Conservation (phyloP, 108 stramenopile genomes). For the Cyclotella distinguenda region DNA sequence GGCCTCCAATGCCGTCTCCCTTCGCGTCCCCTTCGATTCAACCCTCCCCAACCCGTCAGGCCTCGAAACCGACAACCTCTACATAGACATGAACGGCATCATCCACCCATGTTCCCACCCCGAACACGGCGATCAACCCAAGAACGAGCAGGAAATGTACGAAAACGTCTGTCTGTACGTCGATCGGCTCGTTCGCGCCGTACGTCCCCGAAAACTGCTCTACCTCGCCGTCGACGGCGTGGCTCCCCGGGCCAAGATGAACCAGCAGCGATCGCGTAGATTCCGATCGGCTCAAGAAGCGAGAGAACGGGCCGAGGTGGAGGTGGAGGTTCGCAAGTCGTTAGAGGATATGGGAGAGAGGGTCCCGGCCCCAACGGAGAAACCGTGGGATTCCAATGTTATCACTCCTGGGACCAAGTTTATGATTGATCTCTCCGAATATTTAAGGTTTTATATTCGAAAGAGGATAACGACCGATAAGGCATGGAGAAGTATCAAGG, state of each 20-base stretch:
- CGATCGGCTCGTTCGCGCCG: constrained; percentile 80
- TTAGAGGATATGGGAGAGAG: constrained; percentile 70
- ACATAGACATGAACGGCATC: constrained; percentile 99
- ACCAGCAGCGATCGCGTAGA: constrained; percentile 94
- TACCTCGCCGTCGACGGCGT: constrained; percentile 97
- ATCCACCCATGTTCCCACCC: constrained; percentile 99
- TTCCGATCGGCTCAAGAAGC: constrained; percentile 97
- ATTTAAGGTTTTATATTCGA: constrained; percentile 87
- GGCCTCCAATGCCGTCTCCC: constrained; percentile 53
- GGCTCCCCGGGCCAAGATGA: constrained; percentile 99
- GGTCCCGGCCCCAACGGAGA: constrained; percentile 66
- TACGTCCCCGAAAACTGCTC: constrained; percentile 85
- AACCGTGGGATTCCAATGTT: constrained; percentile 96
- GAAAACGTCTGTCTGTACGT: constrained; percentile 91
- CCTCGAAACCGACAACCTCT: constrained; percentile 94
- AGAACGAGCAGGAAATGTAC: constrained; percentile 97
- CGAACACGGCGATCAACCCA: constrained; percentile 86
- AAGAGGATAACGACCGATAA: constrained; percentile 88
- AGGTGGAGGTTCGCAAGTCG: constrained; percentile 78
- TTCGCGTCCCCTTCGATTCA: constrained; percentile 80
- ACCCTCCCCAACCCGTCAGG: constrained; percentile 88
- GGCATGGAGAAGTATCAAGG: constrained; percentile 87
- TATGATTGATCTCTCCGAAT: constrained; percentile 89
- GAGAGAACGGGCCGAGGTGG: constrained; percentile 80
- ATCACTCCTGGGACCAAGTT: constrained; percentile 99